Percentiles rank a stretch among this genome's conserved stretches.
These are phyloP conservation scores for Candida tropicalis DNA, from an alignment of 1,139 yeast genomes.

Conservation along the genomic window DNA sequence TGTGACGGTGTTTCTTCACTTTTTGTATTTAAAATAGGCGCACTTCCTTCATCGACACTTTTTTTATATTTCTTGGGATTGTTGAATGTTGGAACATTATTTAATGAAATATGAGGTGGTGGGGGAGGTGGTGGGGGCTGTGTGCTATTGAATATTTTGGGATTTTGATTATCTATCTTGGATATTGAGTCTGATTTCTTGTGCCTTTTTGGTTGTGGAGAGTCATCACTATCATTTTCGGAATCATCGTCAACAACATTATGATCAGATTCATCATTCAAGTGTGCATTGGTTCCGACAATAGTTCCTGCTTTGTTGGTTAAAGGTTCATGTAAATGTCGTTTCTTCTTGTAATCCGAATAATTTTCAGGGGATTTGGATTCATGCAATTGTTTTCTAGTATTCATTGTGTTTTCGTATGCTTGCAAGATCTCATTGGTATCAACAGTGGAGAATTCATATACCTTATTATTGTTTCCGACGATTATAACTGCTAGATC, in stretches of 20 bases:
- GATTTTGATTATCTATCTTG: slow-evolving; percentile 8
- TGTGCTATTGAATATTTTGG: slow-evolving; percentile 16
- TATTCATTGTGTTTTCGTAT: slow-evolving; percentile 40
- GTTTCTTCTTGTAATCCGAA: slow-evolving; percentile 46
- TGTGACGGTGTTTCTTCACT: slow-evolving; percentile 17
- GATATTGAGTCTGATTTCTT: slow-evolving; percentile 17
- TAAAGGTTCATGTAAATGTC: slow-evolving; percentile 22
- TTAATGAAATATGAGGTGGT: slow-evolving; percentile 31
- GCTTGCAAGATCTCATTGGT: slow-evolving; percentile 60
- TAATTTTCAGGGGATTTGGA: slow-evolving; percentile 62
- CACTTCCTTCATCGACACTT: slow-evolving; percentile 9
- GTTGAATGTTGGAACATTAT: slow-evolving; percentile 34
- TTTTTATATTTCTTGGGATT: slow-evolving; percentile 19
- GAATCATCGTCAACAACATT: slow-evolving; percentile 27
- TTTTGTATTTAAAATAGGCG: not conserved
- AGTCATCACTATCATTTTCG: slow-evolving; percentile 33
- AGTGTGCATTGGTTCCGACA: slow-evolving; percentile 14
- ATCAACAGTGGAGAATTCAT: slow-evolving; percentile 79
- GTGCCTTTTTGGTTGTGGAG: slow-evolving; percentile 32
- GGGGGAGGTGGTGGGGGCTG: slow-evolving; percentile 21
- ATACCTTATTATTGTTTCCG: slow-evolving; percentile 80
- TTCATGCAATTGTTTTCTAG: slow-evolving; percentile 46
- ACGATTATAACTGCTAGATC: slow-evolving; percentile 89
- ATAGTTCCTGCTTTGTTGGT: slow-evolving; percentile 17
- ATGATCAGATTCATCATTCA: slow-evolving; percentile 13